Conservation (phyloP, 805 yeast genomes). For the Hanseniaspora taiwanica region DNA sequence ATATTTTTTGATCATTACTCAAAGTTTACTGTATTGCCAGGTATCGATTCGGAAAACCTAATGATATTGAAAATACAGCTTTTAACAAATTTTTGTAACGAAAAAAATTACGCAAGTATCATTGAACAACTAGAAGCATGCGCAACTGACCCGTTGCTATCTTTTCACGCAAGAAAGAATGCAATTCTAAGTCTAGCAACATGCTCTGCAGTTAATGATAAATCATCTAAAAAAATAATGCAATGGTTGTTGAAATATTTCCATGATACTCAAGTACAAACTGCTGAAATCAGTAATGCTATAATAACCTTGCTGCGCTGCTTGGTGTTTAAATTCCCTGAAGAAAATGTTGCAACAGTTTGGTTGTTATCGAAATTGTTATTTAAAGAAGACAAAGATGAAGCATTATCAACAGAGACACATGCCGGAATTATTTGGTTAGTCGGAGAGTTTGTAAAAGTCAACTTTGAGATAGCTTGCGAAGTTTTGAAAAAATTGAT, state of each 20-base stretch:
- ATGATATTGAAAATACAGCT: conserved; percentile 47
- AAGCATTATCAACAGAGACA: conserved; percentile 33
- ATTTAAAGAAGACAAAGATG: conserved; percentile 6
- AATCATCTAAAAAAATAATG: conserved; percentile 42
- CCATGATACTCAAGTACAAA: conserved; percentile 1
- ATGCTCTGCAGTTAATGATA: conserved; percentile 37
- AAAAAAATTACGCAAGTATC: conserved; percentile 36
- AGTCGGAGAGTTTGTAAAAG: conserved; percentile 62
- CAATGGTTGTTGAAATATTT: conserved; percentile 37
- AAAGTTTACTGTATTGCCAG: conserved; percentile 43
- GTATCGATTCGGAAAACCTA: conserved; percentile 29
- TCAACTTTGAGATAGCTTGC: conserved; percentile 44
- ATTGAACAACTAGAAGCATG: conserved; percentile 53
- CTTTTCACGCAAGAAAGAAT: conserved; percentile 23
- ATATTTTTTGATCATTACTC: conserved; percentile 25
- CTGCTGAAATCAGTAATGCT: conserved; percentile 37
- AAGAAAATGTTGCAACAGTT: conserved; percentile 40
- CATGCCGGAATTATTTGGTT: conserved; percentile 83
- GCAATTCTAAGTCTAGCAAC: conserved; percentile 51
- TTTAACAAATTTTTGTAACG: conserved; percentile 43
- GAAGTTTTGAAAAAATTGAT: conserved; percentile 57
- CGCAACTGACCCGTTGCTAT: conserved; percentile 22
- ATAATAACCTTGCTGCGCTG: conserved; percentile 59
- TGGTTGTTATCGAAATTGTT: conserved; percentile 33
- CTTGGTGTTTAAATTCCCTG: conserved; percentile 51